A percentile compares a stretch with the other conserved stretches of the same genome.
phyloP scores from a whole-genome alignment of 1,284 basidiomycete genomes.

The Mycena sp. region DNA sequence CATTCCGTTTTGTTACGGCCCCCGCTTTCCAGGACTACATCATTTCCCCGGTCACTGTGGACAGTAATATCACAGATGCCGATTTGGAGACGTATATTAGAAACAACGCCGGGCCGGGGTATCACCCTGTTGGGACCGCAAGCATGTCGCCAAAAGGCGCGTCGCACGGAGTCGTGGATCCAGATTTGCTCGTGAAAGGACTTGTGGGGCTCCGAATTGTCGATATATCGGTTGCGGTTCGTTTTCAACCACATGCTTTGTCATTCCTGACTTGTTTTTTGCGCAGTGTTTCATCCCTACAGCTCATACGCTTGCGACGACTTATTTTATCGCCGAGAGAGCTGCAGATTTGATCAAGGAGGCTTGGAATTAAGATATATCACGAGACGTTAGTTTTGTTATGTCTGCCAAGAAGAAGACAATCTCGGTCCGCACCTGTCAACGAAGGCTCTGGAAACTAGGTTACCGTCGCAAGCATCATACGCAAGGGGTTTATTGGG shows the following conservation, averaged over 20 bases:
- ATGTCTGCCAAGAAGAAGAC: too few species aligned
- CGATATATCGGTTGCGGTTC: conserved; percentile 6
- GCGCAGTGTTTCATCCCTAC: conserved; percentile 24
- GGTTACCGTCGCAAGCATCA: too few species aligned
- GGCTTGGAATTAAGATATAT: too few species aligned
- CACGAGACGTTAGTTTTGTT: too few species aligned
- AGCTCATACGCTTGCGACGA: conserved; percentile 29
- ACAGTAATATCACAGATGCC: conserved; percentile 37
- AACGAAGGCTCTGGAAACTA: too few species aligned
- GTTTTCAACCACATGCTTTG: neutral
- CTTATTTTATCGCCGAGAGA: conserved; percentile 30
- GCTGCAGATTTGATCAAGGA: conserved; percentile 26
- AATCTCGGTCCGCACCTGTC: too few species aligned
- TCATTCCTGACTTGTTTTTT: neutral
- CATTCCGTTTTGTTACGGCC: conserved; percentile 28
- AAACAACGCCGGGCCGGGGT: conserved; percentile 43
- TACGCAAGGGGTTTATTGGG: too few species aligned
- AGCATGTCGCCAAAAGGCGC: conserved; percentile 37
- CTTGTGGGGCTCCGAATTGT: conserved; percentile 44
- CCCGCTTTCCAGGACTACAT: conserved; percentile 26
- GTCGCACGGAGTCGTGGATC: conserved; percentile 45
- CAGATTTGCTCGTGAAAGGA: conserved; percentile 50
- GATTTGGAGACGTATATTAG: conserved; percentile 41
- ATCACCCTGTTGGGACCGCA: conserved; percentile 44
- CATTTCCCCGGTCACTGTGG: conserved; percentile 15